Base-by-base conservation (phyloP, 2,329 filamentous ascomycete genomes). In the Tolypocladium album region DNA sequence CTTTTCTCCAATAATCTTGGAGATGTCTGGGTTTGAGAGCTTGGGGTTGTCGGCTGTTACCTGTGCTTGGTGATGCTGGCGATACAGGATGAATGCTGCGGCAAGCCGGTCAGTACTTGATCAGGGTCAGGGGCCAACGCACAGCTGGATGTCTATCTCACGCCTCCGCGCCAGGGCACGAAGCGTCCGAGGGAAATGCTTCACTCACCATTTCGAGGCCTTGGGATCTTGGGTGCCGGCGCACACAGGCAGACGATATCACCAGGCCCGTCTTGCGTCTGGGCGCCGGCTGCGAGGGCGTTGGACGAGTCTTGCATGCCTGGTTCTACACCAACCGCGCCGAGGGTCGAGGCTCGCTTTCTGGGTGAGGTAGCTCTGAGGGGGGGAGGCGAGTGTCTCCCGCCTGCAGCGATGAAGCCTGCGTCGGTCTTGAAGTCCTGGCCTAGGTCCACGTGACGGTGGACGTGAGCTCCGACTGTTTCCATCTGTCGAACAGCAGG, bases 1-100 rank as follows among this genome's bases (percentile, higher is more conserved):
- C 82, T 92, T 88, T 72, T 91, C 85, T 58, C 93, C 93, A 66
- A 97, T 96, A 67, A 97, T 95, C 75, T 97, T 97, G 65, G 93
- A 97, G 67, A 97, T 96, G 58, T 97, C 91, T 3, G 93, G 93
- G 74, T 97, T 97, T 55, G 92, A 87, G 64, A 97, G 84, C 53
- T 91, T 89, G n/a, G 92, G 93, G 68, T 97, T 84, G 66, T 90
- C 83, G 59, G 86, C 81, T 43, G 92, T 88, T 57, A 97, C 90
- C 56, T 85, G 80, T 22, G 89, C 86, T 74, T 97, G 93, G 68
- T 94, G 88, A 72, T 95, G 89, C 72, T 97, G 92, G 45, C 94
- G 91, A 78, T 96, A 99, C 67, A 99, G 81, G 66, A 99, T 99
- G 77, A 99, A 99, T 57, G 93, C 94, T 99, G 71, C 66, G 61